Conservation (phyloP, 1,284 basidiomycete species). For the Hemileia vastatrix region DNA sequence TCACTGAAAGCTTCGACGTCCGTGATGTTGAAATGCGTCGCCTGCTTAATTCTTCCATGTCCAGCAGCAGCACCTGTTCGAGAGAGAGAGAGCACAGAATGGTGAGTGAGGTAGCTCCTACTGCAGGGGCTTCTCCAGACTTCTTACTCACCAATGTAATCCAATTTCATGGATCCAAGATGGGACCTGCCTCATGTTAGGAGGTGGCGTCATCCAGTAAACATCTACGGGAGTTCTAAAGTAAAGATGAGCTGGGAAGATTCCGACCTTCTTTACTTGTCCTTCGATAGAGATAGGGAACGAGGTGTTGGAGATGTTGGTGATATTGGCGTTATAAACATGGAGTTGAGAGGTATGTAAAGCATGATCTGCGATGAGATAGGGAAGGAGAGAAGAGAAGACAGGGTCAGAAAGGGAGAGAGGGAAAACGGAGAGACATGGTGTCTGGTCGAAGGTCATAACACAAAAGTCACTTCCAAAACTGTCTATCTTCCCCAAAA, state of each 20-base stretch:
- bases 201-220: conserved; percentile 41
- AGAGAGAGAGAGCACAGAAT: too few relatives aligned
- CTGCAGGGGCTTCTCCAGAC: too few relatives aligned
- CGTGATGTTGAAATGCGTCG: conserved; percentile 40
- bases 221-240: conserved; percentile 43
- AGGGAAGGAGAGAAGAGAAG: conserved; percentile 39
- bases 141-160: conserved; percentile 5
- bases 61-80: conserved; percentile 38
- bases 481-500: too few relatives aligned
- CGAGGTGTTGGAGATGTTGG: conserved; percentile 35
- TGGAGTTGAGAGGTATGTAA: conserved; percentile 39
- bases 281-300: conserved; percentile 44
- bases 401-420: conserved; percentile 31
- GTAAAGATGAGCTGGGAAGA: conserved; percentile 45
- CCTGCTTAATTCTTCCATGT: conserved; percentile 44
- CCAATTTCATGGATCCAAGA: conserved; percentile 31
- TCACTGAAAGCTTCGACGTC: conserved; percentile 38
- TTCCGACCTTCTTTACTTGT: conserved; percentile 42
- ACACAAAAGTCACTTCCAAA: conserved; percentile 41
- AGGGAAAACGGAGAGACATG: conserved; percentile 35
- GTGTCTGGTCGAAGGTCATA: conserved; percentile 35
- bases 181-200: conserved; percentile 36
- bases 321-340: conserved; percentile 43
- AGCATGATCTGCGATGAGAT: conserved; percentile 44
- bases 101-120: too few relatives aligned